These are phyloP conservation scores for Neoboletus magnificus DNA, from an alignment of 768 basidiomycete genomes.

Conservation along the genomic window DNA sequence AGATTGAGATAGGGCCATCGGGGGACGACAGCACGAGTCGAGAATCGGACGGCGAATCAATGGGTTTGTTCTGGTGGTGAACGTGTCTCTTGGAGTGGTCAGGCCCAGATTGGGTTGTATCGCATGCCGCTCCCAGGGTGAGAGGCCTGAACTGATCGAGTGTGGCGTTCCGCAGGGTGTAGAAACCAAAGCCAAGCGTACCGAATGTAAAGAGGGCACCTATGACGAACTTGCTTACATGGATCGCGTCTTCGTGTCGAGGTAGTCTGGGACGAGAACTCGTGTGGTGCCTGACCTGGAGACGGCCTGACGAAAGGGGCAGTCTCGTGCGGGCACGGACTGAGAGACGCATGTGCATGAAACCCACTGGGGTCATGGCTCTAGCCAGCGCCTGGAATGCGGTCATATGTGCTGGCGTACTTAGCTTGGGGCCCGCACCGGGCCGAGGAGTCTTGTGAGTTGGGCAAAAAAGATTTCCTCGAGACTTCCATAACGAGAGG, in stretches of 20 bases:
- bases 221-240: constrained; percentile 10
- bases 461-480: not conserved
- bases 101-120: not conserved
- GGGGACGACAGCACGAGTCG: not conserved
- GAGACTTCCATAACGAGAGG: constrained; percentile 3
- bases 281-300: constrained; percentile 2
- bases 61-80: constrained; percentile 4
- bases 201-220: constrained; percentile 23
- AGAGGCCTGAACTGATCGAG: constrained; percentile 6
- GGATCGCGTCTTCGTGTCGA: constrained; percentile 4
- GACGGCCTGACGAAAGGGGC: not conserved
- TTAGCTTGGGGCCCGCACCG: not conserved
- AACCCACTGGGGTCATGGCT: not conserved
- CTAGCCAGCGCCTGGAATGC: not conserved
- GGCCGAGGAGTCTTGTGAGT: not conserved
- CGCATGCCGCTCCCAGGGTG: not conserved
- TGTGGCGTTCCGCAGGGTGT: constrained; percentile 10
- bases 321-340: not conserved
- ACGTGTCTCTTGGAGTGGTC: not conserved
- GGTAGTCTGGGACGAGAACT: not conserved
- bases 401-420: not conserved
- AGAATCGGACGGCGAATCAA: not conserved
- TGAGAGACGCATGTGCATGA: not conserved
- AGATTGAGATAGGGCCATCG: constrained; percentile 1
- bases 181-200: constrained; percentile 15